Percentiles rank a stretch among this genome's conserved stretches.
phyloP scores from a whole-genome alignment of 1,139 yeast species.

The Zygoascus sp. region DNA sequence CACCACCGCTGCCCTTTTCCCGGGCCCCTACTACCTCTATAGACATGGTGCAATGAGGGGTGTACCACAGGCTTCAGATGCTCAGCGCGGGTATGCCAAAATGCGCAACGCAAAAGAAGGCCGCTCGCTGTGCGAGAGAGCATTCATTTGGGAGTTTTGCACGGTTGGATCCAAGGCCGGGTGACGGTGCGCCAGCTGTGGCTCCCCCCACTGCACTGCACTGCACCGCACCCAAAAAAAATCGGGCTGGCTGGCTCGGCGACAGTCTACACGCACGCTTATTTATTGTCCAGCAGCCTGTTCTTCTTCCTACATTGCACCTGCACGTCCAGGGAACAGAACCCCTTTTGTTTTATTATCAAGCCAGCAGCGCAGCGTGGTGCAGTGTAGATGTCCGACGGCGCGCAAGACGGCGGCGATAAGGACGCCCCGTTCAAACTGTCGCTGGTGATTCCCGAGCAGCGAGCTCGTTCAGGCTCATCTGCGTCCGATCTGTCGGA shows the following conservation, averaged over 20 bases:
- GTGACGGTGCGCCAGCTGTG: no score
- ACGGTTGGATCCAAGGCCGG: not conserved
- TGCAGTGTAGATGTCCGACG: not conserved
- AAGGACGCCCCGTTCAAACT: not conserved
- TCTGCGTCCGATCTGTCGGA: constrained; percentile 3
- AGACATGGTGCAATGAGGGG: constrained; percentile 2
- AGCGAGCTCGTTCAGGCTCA: not conserved
- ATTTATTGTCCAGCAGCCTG: no score
- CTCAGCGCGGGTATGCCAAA: no score
- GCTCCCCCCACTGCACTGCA: not conserved
- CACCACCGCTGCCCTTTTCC: not conserved
- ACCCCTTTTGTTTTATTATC: not conserved
- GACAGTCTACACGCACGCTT: no score
- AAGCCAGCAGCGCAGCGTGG: not conserved
- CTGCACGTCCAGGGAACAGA: no score
- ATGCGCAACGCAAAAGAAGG: no score
- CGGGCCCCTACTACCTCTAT: not conserved
- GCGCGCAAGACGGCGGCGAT: not conserved
- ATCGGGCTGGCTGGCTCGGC: not conserved
- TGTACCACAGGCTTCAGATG: no score
- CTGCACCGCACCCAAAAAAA: not conserved
- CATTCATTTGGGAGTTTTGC: not conserved
- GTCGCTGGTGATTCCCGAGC: constrained; percentile 5
- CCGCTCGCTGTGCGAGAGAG: no score
- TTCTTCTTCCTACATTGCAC: no score